These are phyloP conservation scores for Metschnikowia henanensis DNA, from an alignment of 805 yeast species.

Conservation along the genomic window DNA sequence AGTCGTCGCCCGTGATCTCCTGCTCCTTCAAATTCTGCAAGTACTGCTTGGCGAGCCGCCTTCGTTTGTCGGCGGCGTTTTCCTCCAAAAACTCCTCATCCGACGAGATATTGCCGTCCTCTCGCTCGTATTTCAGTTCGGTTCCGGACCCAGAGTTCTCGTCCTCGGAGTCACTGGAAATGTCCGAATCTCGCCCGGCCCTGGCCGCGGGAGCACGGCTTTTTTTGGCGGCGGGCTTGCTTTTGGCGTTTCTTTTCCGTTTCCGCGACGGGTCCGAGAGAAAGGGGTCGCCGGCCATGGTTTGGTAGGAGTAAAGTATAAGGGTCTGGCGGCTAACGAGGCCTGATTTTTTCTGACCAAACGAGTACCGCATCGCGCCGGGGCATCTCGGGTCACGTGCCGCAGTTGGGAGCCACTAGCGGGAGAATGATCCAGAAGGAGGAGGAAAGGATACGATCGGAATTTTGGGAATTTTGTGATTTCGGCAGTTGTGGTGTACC, in stretches of 20 bases:
- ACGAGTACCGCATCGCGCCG: not conserved
- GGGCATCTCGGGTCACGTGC: not conserved
- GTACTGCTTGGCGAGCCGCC: constrained; percentile 92
- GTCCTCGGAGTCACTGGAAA: constrained; percentile 39
- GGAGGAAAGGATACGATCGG: no score
- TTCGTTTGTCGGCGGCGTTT: constrained; percentile 88
- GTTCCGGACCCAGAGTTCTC: constrained; percentile 27
- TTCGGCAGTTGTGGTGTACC: no score
- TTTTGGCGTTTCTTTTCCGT: constrained; percentile 37
- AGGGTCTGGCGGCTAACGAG: not conserved
- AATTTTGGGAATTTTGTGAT: no score
- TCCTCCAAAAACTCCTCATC: constrained; percentile 77
- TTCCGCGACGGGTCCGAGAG: constrained; percentile 59
- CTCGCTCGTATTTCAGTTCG: constrained; percentile 7
- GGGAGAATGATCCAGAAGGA: no score
- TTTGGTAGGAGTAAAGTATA: constrained; percentile 9
- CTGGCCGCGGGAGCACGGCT: constrained; percentile 10
- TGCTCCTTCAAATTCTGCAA: constrained; percentile 73
- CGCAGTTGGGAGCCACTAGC: not conserved
- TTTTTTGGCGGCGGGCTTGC: constrained; percentile 22
- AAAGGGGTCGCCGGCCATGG: constrained; percentile 59
- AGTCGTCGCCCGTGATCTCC: constrained; percentile 48
- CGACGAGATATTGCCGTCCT: constrained; percentile 43
- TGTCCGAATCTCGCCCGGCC: constrained; percentile 48
- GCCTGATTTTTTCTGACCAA: not conserved